Percentiles rank a stretch among this genome's conserved stretches.
Conservation (phyloP, 2,329 filamentous ascomycete species). For the Aaosphaeria pasadenensis region DNA sequence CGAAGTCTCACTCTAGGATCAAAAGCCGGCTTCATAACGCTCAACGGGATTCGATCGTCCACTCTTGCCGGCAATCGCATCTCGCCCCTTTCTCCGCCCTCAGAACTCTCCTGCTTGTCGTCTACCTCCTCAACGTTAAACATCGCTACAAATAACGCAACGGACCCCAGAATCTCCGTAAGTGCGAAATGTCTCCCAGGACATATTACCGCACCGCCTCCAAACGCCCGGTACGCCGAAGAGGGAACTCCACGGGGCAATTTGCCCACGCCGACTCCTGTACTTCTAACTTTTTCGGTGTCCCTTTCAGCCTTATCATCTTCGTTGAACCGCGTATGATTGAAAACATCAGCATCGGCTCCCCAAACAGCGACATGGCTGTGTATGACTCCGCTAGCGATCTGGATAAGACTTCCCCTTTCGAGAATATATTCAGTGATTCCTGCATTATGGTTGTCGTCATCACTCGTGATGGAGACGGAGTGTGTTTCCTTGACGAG, state of each 20-base stretch:
- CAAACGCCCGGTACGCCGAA: slow-evolving; percentile 25
- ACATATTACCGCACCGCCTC: slow-evolving; percentile 27
- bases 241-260: slow-evolving; percentile 13
- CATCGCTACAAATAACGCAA: slow-evolving; percentile 19
- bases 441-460: slow-evolving; percentile 2
- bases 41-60: slow-evolving; percentile 12
- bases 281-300: slow-evolving; percentile 1
- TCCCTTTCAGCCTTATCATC: slow-evolving; percentile 5
- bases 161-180: slow-evolving; percentile 25
- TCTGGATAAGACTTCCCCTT: slow-evolving; percentile 42
- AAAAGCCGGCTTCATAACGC: slow-evolving; percentile 16
- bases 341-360: slow-evolving; percentile 37
- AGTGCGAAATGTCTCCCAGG: slow-evolving; percentile 32
- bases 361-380: slow-evolving; percentile 42
- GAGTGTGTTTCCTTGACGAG: slow-evolving; percentile 40
- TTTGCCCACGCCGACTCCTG: neutral
- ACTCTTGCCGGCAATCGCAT: slow-evolving; percentile 9
- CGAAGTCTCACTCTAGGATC: slow-evolving; percentile 10
- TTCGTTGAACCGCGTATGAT: slow-evolving; percentile 39
- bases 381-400: slow-evolving; percentile 47
- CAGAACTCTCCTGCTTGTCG: no score
- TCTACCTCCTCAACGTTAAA: slow-evolving; percentile 24
- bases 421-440: slow-evolving; percentile 38
- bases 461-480: slow-evolving; percentile 22
- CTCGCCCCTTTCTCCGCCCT: neutral